Conservation (phyloP, 352 stramenopile species). For the Vaucheria bursata region DNA sequence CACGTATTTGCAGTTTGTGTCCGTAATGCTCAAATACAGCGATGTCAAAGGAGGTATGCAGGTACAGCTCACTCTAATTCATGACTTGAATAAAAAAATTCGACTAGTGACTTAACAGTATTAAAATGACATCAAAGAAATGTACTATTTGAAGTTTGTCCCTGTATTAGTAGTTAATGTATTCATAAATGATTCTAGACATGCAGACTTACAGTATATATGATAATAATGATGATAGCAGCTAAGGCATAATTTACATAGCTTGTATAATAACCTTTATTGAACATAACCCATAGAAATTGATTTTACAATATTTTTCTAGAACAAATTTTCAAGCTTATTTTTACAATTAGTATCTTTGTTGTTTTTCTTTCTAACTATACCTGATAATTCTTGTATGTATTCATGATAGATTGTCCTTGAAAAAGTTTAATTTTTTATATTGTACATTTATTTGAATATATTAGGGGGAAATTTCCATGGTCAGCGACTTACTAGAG, state of each 20-base stretch:
- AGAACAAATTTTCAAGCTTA: neutral
- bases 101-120: neutral
- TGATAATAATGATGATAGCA: neutral
- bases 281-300: neutral
- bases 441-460: neutral
- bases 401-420: neutral
- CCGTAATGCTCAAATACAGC: slow-evolving; percentile 13
- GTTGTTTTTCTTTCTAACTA: neutral
- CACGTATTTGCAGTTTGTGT: slow-evolving; percentile 1
- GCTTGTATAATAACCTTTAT: no score
- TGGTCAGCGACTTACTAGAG: slow-evolving; percentile 25
- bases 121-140: neutral
- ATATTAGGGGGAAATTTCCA: neutral
- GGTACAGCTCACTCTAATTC: neutral
- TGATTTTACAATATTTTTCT: neutral
- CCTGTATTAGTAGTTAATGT: neutral
- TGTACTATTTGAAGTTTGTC: neutral
- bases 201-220: neutral
- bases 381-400: neutral
- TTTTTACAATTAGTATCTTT: neutral
- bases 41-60: slow-evolving; percentile 2
- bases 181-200: neutral
- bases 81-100: neutral
- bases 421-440: neutral
- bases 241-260: no score